Percentiles rank a stretch among this genome's conserved stretches.
phyloP scores from a whole-genome alignment of 352 stramenopile genomes.

The Pythium phragmitis region DNA sequence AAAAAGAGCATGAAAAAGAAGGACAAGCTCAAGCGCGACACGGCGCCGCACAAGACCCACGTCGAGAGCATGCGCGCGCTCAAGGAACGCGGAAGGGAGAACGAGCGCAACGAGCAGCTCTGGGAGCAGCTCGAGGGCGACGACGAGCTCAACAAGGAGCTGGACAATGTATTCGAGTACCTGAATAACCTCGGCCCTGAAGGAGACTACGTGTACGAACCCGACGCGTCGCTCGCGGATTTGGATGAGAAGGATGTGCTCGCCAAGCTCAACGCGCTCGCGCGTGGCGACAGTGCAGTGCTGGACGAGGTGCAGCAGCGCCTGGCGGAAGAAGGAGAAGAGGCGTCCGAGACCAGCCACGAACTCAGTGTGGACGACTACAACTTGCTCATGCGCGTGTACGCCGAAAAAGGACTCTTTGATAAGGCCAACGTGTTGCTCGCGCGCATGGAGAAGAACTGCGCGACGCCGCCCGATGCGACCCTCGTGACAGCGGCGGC shows the following conservation, averaged over 20 bases:
- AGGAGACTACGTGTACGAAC: conserved; percentile 67
- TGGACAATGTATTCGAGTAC: conserved; percentile 73
- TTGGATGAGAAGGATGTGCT: conserved; percentile 66
- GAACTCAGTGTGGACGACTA: conserved; percentile 64
- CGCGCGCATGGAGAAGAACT: conserved; percentile 69
- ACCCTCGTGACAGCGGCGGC: conserved; percentile 14
- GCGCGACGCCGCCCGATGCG: conserved; percentile 22
- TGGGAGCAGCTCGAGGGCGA: conserved; percentile 63
- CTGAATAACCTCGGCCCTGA: conserved; percentile 59
- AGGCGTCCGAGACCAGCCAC: conserved; percentile 29
- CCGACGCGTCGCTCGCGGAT: conserved; percentile 57
- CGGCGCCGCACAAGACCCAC: conserved; percentile 53
- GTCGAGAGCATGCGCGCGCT: conserved; percentile 47
- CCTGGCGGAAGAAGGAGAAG: conserved; percentile 23
- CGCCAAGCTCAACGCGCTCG: conserved; percentile 66
- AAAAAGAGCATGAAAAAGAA: conserved; percentile 59
- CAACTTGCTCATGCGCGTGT: conserved; percentile 74
- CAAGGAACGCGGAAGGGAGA: conserved; percentile 36
- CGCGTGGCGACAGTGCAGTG: conserved; percentile 40
- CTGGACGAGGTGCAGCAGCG: conserved; percentile 39
- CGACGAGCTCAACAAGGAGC: conserved; percentile 53
- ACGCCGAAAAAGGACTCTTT: conserved; percentile 59
- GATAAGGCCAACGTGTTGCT: conserved; percentile 72
- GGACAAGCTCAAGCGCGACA: conserved; percentile 68
- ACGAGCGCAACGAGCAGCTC: conserved; percentile 45